Conservation (phyloP, 257 asterid species). For the Rauvolfia tetraphylla region DNA sequence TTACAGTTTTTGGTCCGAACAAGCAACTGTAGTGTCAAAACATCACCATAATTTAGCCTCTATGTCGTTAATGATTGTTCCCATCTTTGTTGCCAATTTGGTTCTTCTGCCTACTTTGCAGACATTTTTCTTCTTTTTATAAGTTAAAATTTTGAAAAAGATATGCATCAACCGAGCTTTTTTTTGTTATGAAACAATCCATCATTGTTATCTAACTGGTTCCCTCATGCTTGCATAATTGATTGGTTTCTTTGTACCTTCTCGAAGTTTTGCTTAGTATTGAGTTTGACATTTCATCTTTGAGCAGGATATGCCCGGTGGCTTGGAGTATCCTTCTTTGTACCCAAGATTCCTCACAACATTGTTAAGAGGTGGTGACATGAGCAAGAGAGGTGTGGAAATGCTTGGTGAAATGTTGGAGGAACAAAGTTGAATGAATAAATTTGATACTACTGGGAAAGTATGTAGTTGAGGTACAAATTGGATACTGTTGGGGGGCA, state of each 20-base stretch:
- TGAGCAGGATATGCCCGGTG: constrained; percentile 57
- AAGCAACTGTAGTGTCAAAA: neutral
- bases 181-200: neutral
- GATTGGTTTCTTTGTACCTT: neutral
- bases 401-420: constrained; percentile 93
- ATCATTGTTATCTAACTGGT: neutral
- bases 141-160: neutral
- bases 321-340: constrained; percentile 50
- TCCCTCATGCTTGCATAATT: neutral
- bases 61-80: neutral
- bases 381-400: constrained; percentile 77
- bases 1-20: neutral
- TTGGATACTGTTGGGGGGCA: neutral
- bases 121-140: neutral
- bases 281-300: constrained; percentile 16
- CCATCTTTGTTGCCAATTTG: neutral
- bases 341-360: constrained; percentile 84
- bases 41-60: neutral
- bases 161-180: neutral
- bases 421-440: constrained; percentile 56
- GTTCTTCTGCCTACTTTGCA: neutral
- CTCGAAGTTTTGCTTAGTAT: neutral
- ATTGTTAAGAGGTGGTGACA: constrained; percentile 70
- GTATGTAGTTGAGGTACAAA: constrained; percentile 5
- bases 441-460: constrained; percentile 8